Evolutionary conservation across 2,329 filamentous ascomycete species (phyloP), one percentile per base, ranked within the genome.

Genomic region (Dactylella cylindrospora): DNA sequence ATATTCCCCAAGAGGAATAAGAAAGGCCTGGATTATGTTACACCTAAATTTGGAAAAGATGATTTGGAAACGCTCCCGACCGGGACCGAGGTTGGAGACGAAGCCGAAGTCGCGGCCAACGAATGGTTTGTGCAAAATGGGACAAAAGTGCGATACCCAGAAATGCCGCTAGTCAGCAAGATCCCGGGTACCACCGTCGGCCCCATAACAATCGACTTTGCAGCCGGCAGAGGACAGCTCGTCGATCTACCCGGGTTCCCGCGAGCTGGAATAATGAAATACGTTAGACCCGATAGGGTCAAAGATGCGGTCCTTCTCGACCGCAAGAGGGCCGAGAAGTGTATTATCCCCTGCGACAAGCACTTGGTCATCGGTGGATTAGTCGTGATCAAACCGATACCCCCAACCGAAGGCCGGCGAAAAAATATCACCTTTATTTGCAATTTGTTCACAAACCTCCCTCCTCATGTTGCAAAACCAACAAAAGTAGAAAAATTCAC

Each of bases 131-230:
- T 59, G 7, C 52, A 64, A 22, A 77, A 82, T 0, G 88, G 84
- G 62, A 75, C 77, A 3, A 88, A 90, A 69, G 83, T 80, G 2
- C 79, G 84, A 44, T 97, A 84, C 68, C 91, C 91, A 3, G 76
- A 82, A 12, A 90, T 97, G 80, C 91, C 91, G 1, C 74, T 94
- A 8, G 86, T 95, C 1, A 95, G 90, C 0, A 80, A 87, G 3
- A 78, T 96, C 2, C 88, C 93, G 0, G 93, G 94, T 7, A 98
- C 93, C 0, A 98, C 93, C 0, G 93, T 90, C 1, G 95, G 90
- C 0, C 93, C 93, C 0, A 97, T 98, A 67, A 85, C 93, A 22
- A 83, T 97, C 13, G 89, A 90, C 0, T 98, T 93, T 70, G 90
- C 90, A 38, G 57, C 59, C 13, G 38, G 54, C 13, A 86, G 83